Percentiles rank a stretch among this genome's conserved stretches.
These are phyloP conservation scores for Jamesozyma spencerorum DNA, from an alignment of 805 yeast species.

Conservation along the genomic window DNA sequence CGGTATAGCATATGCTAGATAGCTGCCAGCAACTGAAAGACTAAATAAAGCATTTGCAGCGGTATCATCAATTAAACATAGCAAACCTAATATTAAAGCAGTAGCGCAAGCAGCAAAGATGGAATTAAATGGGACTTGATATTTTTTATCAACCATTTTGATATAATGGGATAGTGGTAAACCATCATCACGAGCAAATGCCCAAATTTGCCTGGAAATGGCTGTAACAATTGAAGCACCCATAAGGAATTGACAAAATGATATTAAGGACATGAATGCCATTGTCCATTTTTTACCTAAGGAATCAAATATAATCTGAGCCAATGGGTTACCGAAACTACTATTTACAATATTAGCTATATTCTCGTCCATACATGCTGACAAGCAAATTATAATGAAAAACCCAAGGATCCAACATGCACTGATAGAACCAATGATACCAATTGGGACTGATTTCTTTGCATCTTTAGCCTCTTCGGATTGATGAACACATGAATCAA, in stretches of 20 bases:
- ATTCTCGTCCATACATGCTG: constrained; percentile 45
- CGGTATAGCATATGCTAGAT: constrained; percentile 36
- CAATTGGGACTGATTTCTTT: constrained; percentile 49
- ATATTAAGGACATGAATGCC: constrained; percentile 52
- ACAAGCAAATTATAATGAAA: constrained; percentile 42
- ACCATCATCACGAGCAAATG: constrained; percentile 70
- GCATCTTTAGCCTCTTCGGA: constrained; percentile 63
- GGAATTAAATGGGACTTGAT: constrained; percentile 63
- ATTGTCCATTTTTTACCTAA: constrained; percentile 59
- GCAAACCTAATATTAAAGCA: constrained; percentile 33
- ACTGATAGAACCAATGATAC: constrained; percentile 49
- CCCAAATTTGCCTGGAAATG: constrained; percentile 63
- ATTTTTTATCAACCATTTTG: constrained; percentile 45
- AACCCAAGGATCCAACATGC: constrained; percentile 53
- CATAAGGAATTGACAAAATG: constrained; percentile 57
- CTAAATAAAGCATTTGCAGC: constrained; percentile 40
- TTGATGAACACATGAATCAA: constrained; percentile 65
- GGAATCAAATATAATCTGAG: constrained; percentile 52
- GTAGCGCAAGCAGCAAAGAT: constrained; percentile 35
- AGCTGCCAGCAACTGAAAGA: constrained; percentile 35
- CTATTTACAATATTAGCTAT: constrained; percentile 35
- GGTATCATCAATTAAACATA: constrained; percentile 33
- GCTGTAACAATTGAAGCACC: constrained; percentile 56
- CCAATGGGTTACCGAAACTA: constrained; percentile 49
- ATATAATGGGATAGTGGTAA: constrained; percentile 51